A percentile compares a stretch with the other conserved stretches of the same genome.
Conservation (phyloP, 352 stramenopile species). For the Globisporangium cystogenes region DNA sequence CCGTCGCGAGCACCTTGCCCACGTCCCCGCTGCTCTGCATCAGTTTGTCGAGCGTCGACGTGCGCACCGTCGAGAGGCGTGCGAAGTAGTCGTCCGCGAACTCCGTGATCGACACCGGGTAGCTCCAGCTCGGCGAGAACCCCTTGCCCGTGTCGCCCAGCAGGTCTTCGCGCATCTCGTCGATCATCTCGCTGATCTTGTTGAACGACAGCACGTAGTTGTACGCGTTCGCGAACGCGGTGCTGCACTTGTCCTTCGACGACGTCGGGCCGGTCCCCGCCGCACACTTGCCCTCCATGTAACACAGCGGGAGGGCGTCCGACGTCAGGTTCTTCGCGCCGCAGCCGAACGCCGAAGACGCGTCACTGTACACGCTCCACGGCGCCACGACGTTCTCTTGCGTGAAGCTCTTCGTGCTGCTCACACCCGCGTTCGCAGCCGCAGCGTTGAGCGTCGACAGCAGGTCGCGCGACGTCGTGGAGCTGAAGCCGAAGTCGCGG, state of each 20-base stretch:
- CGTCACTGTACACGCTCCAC: slow-evolving; percentile 45
- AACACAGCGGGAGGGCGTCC: slow-evolving; percentile 49
- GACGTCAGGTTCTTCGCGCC: slow-evolving; percentile 19
- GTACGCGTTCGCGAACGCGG: slow-evolving; percentile 46
- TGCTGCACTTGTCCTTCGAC: slow-evolving; percentile 35
- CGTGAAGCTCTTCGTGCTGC: slow-evolving; percentile 23
- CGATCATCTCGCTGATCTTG: slow-evolving; percentile 50
- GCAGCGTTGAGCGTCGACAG: slow-evolving; percentile 32
- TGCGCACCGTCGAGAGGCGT: slow-evolving; percentile 36
- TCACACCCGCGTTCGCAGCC: slow-evolving; percentile 14
- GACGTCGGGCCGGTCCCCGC: slow-evolving; percentile 4
- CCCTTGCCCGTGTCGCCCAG: slow-evolving; percentile 54
- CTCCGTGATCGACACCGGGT: slow-evolving; percentile 55
- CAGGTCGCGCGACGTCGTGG: slow-evolving; percentile 36
- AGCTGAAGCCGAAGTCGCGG: slow-evolving; percentile 62
- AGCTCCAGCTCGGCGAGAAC: slow-evolving; percentile 58
- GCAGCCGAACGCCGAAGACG: slow-evolving; percentile 17
- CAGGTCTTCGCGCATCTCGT: slow-evolving; percentile 70
- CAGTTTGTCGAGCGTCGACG: slow-evolving; percentile 31
- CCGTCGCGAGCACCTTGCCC: slow-evolving; percentile 38
- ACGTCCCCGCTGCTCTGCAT: slow-evolving; percentile 39
- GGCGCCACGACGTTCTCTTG: slow-evolving; percentile 56
- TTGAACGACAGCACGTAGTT: slow-evolving; percentile 56
- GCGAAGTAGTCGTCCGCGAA: slow-evolving; percentile 57
- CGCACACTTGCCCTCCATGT: slow-evolving; percentile 53